Conservation (phyloP, 169 alveolate species). For the Eimeria acervulina region DNA sequence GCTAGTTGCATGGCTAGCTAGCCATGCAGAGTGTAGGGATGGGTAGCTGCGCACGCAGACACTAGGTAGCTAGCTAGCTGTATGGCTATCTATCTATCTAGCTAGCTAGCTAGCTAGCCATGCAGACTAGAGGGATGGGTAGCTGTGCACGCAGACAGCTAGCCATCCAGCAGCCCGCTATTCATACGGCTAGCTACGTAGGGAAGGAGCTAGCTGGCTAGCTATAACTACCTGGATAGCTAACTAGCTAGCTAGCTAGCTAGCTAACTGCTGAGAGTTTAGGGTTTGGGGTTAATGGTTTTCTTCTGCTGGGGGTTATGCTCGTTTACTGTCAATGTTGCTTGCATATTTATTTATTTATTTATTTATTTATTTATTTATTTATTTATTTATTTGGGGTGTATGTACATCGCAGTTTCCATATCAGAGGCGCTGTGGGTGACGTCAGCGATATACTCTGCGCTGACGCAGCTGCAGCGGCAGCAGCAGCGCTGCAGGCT, state of each 20-base stretch:
- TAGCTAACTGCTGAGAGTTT: background rate
- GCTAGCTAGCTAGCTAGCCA: background rate
- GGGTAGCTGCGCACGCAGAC: background rate
- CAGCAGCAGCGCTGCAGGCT: slow-evolving; percentile 59
- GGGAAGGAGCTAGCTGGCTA: background rate
- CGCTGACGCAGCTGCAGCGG: slow-evolving; percentile 81
- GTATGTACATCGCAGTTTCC: slow-evolving; percentile 33
- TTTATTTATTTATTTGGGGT: background rate
- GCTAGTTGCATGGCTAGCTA: background rate
- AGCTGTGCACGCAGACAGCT: background rate
- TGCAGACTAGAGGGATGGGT: too few species aligned
- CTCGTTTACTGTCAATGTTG: too few species aligned
- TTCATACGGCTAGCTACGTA: background rate
- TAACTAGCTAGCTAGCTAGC: background rate
- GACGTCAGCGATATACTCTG: slow-evolving; percentile 82
- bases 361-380: too few species aligned
- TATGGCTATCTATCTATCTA: background rate
- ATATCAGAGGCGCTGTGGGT: slow-evolving; percentile 82
- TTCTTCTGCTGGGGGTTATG: too few species aligned
- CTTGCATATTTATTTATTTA: too few species aligned
- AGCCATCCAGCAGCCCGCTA: too few species aligned
- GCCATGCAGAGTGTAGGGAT: background rate
- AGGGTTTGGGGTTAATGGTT: too few species aligned
- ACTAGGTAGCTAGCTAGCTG: background rate
- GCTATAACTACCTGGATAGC: background rate